Conservation (phyloP, 306 rosid species). For the Vicia sativa region DNA sequence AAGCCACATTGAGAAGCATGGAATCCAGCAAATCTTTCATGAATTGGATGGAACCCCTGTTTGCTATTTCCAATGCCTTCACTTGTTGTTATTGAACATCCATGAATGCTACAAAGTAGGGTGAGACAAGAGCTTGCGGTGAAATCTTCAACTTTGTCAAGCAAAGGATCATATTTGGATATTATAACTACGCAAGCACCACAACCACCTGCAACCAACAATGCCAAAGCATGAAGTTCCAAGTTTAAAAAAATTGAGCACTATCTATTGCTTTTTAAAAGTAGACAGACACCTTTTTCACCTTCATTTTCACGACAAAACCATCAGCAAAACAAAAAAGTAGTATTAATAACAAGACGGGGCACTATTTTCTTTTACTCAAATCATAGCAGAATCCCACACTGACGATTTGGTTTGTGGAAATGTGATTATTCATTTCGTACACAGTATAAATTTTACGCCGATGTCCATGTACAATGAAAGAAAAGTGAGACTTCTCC, state of each 20-base stretch:
- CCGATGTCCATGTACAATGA: too few relatives aligned
- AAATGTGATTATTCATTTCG: too few relatives aligned
- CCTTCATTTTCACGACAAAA: constrained; percentile 4
- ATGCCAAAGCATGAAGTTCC: constrained; percentile 27
- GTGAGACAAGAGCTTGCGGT: constrained; percentile 88
- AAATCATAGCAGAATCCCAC: background rate
- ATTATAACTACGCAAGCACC: constrained; percentile 91
- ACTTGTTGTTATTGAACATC: constrained; percentile 74
- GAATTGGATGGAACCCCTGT: constrained; percentile 83
- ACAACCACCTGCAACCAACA: constrained; percentile 78
- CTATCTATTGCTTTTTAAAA: background rate
- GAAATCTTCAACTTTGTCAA: constrained; percentile 62
- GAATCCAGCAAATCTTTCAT: constrained; percentile 78
- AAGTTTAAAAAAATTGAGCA: constrained; percentile 1
- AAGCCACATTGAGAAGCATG: constrained; percentile 95
- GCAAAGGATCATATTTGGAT: constrained; percentile 73
- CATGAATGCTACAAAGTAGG: constrained; percentile 68
- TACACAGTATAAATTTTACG: too few relatives aligned
- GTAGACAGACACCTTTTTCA: constrained; percentile 9
- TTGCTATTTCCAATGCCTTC: constrained; percentile 85
- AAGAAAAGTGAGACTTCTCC: too few relatives aligned
- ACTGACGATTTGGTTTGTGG: too few relatives aligned
- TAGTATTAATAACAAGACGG: background rate
- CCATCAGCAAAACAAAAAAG: constrained; percentile 1
- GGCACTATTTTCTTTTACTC: background rate